Base-by-base conservation (phyloP, 108 stramenopile species). In the Skeletonema potamos region DNA sequence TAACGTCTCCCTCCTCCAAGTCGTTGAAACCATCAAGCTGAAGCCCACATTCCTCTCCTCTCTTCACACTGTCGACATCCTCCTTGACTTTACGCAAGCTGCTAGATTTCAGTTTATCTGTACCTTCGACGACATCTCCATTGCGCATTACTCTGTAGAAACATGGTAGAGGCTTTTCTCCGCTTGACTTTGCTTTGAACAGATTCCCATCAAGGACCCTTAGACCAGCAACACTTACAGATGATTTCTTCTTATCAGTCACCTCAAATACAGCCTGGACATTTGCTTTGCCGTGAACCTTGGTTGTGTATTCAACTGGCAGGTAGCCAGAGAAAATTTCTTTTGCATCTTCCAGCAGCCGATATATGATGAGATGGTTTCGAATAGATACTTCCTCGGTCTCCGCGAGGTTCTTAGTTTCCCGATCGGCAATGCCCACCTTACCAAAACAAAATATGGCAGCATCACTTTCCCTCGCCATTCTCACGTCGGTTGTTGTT, bases 381-480 rank as follows among this genome's bases (percentile, higher is more conserved):
- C 79, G 59, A 18, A 95, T 82, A 11, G 72, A 67, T 0, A 92
- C 87, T 28, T 78, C 79, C 9, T 85, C 82, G 2, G 68, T 54
- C 48, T 91, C 89, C 9, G 90, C 89, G 12, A 89, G 48, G 6
- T 41, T 74, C 24, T 82, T 58, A 26, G 77, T 81, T 7, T 74
- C 73, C 65, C 81, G 82, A 46, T 90, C 87, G 10, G 77, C 77
- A 17, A 79, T 61, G 1, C 77, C 82, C 30, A 89, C 90, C 46
- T 87, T 63, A 13, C 85, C 81, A 69, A 95, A 95, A 11, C 73
- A 64, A 68, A 92, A 89, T 44, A 95, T 89, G 5, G 78, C 72
- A 18, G 91, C 94, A 61, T 86, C 83, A 68, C 92, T 89, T 79
- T 95, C 90, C 28, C 77, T 87, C 28, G 94, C 94, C 77, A 92